A percentile compares a stretch with the other conserved stretches of the same genome.
phyloP scores from a whole-genome alignment of 768 basidiomycete genomes.

The Amanita polypyramis region DNA sequence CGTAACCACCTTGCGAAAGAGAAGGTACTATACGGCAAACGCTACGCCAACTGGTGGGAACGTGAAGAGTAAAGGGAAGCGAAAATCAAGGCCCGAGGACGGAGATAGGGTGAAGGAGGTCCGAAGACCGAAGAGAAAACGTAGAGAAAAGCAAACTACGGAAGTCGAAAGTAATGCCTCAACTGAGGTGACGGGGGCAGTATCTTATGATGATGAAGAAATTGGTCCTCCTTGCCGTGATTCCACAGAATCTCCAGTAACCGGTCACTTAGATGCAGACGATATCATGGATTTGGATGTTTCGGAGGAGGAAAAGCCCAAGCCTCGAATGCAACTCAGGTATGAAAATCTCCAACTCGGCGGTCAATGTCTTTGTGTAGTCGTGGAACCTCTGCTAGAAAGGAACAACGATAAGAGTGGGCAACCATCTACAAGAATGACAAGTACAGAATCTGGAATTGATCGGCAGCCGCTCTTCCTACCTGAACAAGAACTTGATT shows the following conservation, averaged over 20 bases:
- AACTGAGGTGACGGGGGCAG: neutral
- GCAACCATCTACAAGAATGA: slow-evolving; percentile 13
- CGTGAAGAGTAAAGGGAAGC: neutral
- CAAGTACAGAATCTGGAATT: neutral
- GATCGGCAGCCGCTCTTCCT: slow-evolving; percentile 58
- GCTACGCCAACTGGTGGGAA: neutral
- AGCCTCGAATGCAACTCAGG: slow-evolving; percentile 51
- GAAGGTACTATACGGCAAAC: neutral
- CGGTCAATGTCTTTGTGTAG: slow-evolving; percentile 67
- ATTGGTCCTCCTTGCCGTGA: neutral
- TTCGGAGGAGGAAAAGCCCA: slow-evolving; percentile 58
- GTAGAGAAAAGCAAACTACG: neutral
- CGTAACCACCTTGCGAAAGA: neutral
- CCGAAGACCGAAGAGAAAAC: slow-evolving; percentile 1
- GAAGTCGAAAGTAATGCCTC: slow-evolving; percentile 4
- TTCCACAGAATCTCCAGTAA: neutral
- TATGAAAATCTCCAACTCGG: slow-evolving; percentile 66
- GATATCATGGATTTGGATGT: slow-evolving; percentile 19
- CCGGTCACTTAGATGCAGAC: neutral
- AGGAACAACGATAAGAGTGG: slow-evolving; percentile 25
- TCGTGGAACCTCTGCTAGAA: slow-evolving; percentile 74
- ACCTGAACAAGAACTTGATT: slow-evolving; percentile 41
- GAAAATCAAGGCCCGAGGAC: neutral
- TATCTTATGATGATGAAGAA: neutral
- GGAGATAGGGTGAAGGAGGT: slow-evolving; percentile 1